These are phyloP conservation scores for Amaranthus cruentus DNA, from an alignment of 148 eudicot genomes.

Conservation along the genomic window DNA sequence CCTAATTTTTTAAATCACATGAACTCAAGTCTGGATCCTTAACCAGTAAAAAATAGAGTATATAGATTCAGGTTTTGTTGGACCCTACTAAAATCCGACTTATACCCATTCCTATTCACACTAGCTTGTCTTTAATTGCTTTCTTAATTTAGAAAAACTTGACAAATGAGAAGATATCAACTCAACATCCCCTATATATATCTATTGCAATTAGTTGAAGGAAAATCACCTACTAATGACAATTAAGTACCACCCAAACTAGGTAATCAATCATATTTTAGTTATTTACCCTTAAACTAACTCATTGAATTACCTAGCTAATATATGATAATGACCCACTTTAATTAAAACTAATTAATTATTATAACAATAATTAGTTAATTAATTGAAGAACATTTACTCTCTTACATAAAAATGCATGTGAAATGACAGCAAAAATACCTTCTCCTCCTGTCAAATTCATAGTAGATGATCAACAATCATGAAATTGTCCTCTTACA, in stretches of 20 bases:
- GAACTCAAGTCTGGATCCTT: no score
- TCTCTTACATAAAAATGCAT: slow-evolving; percentile 12
- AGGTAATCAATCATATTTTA: not conserved
- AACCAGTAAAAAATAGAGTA: no score
- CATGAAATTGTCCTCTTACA: slow-evolving; percentile 23
- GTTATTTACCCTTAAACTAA: slow-evolving; percentile 12
- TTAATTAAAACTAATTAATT: not conserved
- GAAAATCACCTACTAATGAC: slow-evolving; percentile 20
- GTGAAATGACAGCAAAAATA: slow-evolving; percentile 26
- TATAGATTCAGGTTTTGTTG: no score
- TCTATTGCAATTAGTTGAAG: not conserved
- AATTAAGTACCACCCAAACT: slow-evolving; percentile 13
- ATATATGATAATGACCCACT: slow-evolving; percentile 8
- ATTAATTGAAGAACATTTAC: slow-evolving; percentile 3
- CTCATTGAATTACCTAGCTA: not conserved
- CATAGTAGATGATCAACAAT: slow-evolving; percentile 10
- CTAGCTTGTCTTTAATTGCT: not conserved
- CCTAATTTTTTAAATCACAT: no score
- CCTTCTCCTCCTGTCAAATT: not conserved
- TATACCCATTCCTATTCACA: no score
- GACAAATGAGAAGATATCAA: not conserved
- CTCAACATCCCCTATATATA: not conserved
- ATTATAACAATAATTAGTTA: not conserved
- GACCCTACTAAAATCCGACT: no score
- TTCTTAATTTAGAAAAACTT: not conserved